Percentiles rank a stretch among this genome's conserved stretches.
phyloP scores from a whole-genome alignment of 106 monocot species.

The Iris macrosiphon region DNA sequence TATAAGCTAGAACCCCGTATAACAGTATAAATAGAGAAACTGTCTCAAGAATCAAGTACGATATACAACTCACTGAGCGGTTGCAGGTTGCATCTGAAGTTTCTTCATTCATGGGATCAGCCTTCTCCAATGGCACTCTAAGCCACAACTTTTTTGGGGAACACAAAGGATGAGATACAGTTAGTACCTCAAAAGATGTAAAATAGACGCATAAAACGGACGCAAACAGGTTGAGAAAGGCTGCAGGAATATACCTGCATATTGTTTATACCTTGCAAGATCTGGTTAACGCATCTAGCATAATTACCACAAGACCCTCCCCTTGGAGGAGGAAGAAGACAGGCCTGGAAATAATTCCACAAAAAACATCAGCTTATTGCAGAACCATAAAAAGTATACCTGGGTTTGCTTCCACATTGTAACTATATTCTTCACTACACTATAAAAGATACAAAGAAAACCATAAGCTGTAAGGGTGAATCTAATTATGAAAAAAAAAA shows the following conservation, averaged over 20 bases:
- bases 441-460: too few relatives aligned
- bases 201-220: too few relatives aligned
- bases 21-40: not conserved
- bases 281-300: slow-evolving; percentile 90
- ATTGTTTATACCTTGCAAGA: slow-evolving; percentile 73
- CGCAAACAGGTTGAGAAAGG: slow-evolving; percentile 1
- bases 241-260: slow-evolving; percentile 69
- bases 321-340: slow-evolving; percentile 83
- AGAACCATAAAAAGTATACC: too few relatives aligned
- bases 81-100: slow-evolving; percentile 16
- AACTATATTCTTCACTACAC: too few relatives aligned
- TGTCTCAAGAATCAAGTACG: not conserved
- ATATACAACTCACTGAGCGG: slow-evolving; percentile 14
- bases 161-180: not conserved
- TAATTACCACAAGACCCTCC: slow-evolving; percentile 69
- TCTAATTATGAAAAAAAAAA: too few relatives aligned
- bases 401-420: too few relatives aligned
- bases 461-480: too few relatives aligned
- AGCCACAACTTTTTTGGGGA: slow-evolving; percentile 65
- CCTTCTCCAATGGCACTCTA: slow-evolving; percentile 68
- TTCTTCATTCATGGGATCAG: slow-evolving; percentile 48
- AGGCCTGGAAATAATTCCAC: slow-evolving; percentile 50
- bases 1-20: too few relatives aligned
- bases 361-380: slow-evolving; percentile 7
- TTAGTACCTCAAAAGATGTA: not conserved